phyloP scores from a whole-genome alignment of 2,329 filamentous ascomycete species.

The Colletotrichum sp. region DNA sequence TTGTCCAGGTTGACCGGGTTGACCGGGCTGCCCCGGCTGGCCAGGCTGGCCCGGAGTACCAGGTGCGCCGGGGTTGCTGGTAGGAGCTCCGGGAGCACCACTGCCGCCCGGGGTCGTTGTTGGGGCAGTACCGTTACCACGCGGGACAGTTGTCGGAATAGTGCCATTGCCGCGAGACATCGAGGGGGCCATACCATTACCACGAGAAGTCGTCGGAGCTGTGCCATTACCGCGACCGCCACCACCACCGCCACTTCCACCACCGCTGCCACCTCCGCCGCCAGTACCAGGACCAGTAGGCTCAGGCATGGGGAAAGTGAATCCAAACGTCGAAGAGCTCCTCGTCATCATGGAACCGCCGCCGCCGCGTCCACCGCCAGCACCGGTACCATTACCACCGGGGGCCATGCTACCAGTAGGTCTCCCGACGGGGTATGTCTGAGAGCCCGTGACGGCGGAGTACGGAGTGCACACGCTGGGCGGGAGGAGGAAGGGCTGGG shows the following conservation, averaged over 20 bases:
- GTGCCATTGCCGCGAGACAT: background rate
- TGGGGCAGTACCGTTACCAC: background rate
- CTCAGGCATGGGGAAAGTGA: background rate
- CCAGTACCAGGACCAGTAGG: background rate
- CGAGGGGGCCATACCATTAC: background rate
- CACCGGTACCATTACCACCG: background rate
- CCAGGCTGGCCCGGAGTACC: background rate
- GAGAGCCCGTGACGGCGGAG: conserved; percentile 12
- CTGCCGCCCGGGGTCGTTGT: background rate
- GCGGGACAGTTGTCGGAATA: background rate
- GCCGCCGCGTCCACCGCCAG: background rate
- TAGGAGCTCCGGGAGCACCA: background rate
- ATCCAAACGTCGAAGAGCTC: background rate
- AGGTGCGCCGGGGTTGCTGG: background rate
- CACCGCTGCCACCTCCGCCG: background rate
- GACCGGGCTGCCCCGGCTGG: conserved; percentile 15
- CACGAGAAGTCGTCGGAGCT: background rate
- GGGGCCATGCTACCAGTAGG: background rate
- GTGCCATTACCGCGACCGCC: background rate
- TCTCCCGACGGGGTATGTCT: background rate
- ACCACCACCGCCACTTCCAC: background rate
- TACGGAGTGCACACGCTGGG: conserved; percentile 37
- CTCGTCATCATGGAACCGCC: background rate
- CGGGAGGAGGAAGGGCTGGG: conserved; percentile 40
- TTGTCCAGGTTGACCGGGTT: background rate